A percentile compares a stretch with the other conserved stretches of the same genome.
These are phyloP conservation scores for Pouteria campechiana DNA, from an alignment of 179 eudicot genomes.

Conservation along the genomic window DNA sequence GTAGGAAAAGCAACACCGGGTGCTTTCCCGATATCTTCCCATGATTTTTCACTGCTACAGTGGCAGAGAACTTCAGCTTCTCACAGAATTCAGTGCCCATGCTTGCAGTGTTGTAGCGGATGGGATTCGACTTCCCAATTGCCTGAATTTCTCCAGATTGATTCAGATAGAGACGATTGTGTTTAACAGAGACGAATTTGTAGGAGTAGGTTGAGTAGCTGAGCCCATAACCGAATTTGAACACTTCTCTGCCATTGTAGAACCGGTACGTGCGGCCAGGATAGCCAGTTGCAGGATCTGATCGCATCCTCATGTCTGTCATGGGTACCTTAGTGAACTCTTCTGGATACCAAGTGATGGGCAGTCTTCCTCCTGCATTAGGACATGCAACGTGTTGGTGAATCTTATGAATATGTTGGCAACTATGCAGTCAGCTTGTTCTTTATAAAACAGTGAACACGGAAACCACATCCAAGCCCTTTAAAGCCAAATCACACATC, in stretches of 20 bases:
- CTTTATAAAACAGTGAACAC: no score
- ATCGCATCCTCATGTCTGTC: conserved; percentile 97
- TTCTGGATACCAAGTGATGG: conserved; percentile 84
- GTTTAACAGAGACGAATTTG: conserved; percentile 31
- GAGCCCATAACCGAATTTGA: conserved; percentile 70
- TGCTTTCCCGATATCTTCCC: conserved; percentile 71
- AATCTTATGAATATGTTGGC: no score
- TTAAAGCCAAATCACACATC: no score
- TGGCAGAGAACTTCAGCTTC: conserved; percentile 27
- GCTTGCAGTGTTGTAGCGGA: conserved; percentile 17
- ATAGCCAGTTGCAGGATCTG: conserved; percentile 52
- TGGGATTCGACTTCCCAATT: conserved; percentile 4
- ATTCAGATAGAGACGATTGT: conserved; percentile 19
- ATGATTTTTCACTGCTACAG: conserved; percentile 34
- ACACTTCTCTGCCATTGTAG: conserved; percentile 63
- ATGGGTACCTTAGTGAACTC: conserved; percentile 56
- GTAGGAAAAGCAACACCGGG: conserved; percentile 46
- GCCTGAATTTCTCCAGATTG: conserved; percentile 6
- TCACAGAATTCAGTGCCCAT: conserved; percentile 34
- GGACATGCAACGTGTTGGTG: no score
- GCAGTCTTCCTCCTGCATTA: conserved; percentile 69
- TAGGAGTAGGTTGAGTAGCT: conserved; percentile 59
- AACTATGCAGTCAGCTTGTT: no score
- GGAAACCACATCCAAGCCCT: no score
- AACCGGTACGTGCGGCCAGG: conserved; percentile 94